phyloP scores from a whole-genome alignment of 2,329 filamentous ascomycete genomes.

The Colletotrichum liaoningense region DNA sequence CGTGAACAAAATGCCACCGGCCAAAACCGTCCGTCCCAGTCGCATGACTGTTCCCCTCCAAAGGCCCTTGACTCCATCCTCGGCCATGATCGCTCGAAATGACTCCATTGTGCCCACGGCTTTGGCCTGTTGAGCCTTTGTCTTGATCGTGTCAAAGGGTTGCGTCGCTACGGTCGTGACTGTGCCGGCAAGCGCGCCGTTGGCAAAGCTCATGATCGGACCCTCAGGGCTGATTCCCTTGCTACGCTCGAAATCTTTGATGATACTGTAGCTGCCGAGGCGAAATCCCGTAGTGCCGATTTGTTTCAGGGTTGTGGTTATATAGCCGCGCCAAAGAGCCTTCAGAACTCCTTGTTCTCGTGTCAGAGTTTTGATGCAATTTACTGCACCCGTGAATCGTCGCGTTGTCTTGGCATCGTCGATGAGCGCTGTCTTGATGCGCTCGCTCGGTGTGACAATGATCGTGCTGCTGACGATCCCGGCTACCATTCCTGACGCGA shows the following conservation, averaged over 20 bases:
- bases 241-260: conserved; percentile 24
- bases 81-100: conserved; percentile 4
- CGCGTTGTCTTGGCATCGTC: conserved; percentile 22
- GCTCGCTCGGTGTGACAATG: conserved; percentile 25
- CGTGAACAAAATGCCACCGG: conserved; percentile 25
- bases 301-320: conserved; percentile 24
- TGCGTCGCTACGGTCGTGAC: conserved; percentile 24
- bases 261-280: conserved; percentile 27
- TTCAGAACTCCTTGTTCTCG: conserved; percentile 4
- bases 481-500: conserved; percentile 19
- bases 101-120: conserved; percentile 25
- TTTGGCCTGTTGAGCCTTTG: conserved; percentile 21
- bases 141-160: conserved; percentile 27
- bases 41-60: conserved; percentile 27
- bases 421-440: conserved; percentile 26
- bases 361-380: conserved; percentile 10
- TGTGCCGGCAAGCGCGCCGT: conserved; percentile 23
- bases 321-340: conserved; percentile 19
- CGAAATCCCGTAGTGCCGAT: conserved; percentile 26
- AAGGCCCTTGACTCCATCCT: conserved; percentile 20
- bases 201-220: conserved; percentile 18
- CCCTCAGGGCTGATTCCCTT: conserved; percentile 4
- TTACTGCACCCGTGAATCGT: not conserved
- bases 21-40: conserved; percentile 15
- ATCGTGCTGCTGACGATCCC: conserved; percentile 18